phyloP scores from a whole-genome alignment of 129 eudicot genomes.

The Calendula officinalis region DNA sequence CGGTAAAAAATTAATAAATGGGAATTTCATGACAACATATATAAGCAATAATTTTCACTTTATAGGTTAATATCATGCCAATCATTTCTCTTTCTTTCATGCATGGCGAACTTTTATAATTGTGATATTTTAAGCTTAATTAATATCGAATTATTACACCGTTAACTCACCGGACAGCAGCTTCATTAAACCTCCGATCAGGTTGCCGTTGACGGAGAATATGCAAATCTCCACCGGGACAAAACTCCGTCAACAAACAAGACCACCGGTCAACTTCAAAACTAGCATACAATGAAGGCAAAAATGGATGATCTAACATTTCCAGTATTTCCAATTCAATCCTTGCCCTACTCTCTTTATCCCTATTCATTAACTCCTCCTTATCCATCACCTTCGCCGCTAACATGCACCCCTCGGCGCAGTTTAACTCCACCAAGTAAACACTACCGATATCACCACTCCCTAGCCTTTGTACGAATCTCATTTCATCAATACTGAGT shows the following conservation, averaged over 20 bases:
- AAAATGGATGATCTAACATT: constrained; percentile 75
- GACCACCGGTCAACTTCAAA: constrained; percentile 61
- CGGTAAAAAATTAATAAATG: no score
- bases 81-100: no score
- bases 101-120: no score
- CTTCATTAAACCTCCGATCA: constrained; percentile 54
- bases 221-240: constrained; percentile 84
- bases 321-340: constrained; percentile 62
- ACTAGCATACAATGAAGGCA: constrained; percentile 58
- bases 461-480: constrained; percentile 53
- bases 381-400: constrained; percentile 92
- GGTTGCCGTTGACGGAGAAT: constrained; percentile 75
- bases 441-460: constrained; percentile 81
- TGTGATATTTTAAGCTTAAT: no score
- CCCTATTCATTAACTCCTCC: constrained; percentile 60
- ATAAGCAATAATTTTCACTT: no score
- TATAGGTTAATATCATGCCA: no score
- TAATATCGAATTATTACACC: no score
- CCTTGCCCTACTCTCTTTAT: constrained; percentile 61
- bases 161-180: constrained; percentile 57
- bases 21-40: no score
- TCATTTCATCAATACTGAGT: constrained; percentile 40
- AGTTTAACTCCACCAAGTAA: constrained; percentile 70
- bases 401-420: constrained; percentile 47
- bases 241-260: constrained; percentile 73